Base-by-base conservation (phyloP, 805 yeast species). In the Candida tibetensis region DNA sequence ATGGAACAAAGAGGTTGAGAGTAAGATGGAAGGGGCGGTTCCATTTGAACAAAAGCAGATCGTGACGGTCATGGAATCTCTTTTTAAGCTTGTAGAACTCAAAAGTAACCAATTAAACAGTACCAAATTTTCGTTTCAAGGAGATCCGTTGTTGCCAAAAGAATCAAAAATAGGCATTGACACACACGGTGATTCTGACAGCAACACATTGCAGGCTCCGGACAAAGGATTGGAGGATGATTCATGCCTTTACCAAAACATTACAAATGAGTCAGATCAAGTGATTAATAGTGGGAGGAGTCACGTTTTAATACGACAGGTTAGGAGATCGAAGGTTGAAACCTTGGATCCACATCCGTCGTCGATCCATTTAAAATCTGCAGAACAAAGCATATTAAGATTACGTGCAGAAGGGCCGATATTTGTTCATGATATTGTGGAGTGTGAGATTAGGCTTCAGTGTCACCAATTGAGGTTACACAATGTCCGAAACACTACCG, bases 391-490 rank as follows among this genome's bases (percentile, higher is more conserved):
- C 5, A 21, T 53, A 1, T 23, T 63, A 13, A 21, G 30, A 3
- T 21, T 65, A 1, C 28, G 38, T 2, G 48, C 55, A 30, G 41
- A 45, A 1, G 72, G 71, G 12, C 65, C 71, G 3, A 48, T 66
- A 1, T 56, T 56, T 34, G 35, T 60, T 8, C 60, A 56, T 18
- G 51, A 53, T 28, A 18, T 60, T 15, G 12, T 12, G 6, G 34
- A 58, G 30, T 36, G 47, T 17, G 34, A 50, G 3, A 27, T 63
- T 5, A 28, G 46, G 9, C 17, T 60, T 8, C 36, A 40, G 17
- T 57, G 65, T 34, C 68, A 64, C 41, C 70, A 64, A 43, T 43
- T 52, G 22, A 35, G 70, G 19, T 40, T 62, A 23, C 67, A 59
- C 37, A 45, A 52, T 18, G 34, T 55, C 3, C 29, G 21, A 4